A percentile compares a stretch with the other conserved stretches of the same genome.
Conservation (phyloP, 129 eudicot genomes). For the Rutidosis leptorrhynchoides region DNA sequence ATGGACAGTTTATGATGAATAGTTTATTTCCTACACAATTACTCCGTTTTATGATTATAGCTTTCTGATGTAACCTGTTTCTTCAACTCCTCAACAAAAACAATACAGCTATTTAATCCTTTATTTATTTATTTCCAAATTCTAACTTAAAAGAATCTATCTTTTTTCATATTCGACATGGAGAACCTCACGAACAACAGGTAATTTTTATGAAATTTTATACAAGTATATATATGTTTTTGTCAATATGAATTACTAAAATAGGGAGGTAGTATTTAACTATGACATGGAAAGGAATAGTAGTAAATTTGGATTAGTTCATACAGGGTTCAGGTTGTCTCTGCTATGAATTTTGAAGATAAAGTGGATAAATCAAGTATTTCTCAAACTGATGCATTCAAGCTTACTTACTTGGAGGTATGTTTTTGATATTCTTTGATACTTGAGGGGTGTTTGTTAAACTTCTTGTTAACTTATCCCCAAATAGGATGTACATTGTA, state of each 20-base stretch:
- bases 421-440: constrained; percentile 11
- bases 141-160: constrained; percentile 14
- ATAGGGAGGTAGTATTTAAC: not conserved
- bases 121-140: constrained; percentile 24
- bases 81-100: not conserved
- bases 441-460: constrained; percentile 19
- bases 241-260: not conserved
- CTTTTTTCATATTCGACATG: constrained; percentile 18
- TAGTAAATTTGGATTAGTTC: not conserved
- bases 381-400: constrained; percentile 54
- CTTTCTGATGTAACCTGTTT: not conserved
- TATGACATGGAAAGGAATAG: no score
- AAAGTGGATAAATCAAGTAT: constrained; percentile 40
- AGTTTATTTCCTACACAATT: no score
- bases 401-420: constrained; percentile 91
- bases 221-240: not conserved
- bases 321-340: constrained; percentile 46
- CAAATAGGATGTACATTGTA: no score
- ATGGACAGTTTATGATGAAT: no score
- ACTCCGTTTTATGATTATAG: not conserved
- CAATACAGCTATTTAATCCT: constrained; percentile 25
- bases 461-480: no score
- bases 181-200: constrained; percentile 36
- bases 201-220: constrained; percentile 13
- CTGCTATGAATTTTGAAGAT: constrained; percentile 64